Evolutionary conservation across 2,329 filamentous ascomycete species (phyloP), one percentile per base, ranked within the genome.

Genomic region (Hymenoscyphus fructigenus): DNA sequence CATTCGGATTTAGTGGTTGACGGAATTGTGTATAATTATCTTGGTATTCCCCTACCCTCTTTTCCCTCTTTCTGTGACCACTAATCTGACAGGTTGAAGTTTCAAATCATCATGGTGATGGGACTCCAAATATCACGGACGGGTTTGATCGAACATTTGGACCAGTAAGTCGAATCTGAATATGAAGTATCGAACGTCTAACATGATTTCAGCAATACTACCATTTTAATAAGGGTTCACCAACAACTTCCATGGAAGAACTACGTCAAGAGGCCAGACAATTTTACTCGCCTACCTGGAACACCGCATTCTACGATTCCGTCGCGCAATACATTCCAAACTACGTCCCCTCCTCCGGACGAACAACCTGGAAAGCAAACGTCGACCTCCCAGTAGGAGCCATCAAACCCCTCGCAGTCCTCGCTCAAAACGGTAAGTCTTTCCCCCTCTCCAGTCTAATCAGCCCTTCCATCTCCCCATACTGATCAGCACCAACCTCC

Each of bases 141-240:
- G 87, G 87, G 0, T 88, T 88, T 67, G 86, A 89, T 69, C 80
- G 86, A 2, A 89, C 87, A 0, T 88, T 88, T 70, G 87, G 87
- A 1, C 87, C 86, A 5, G 68, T 71, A 62, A 70, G 69, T 55
- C 23, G 15, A 20, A 26, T n/a, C 17, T 5, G 28, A 2, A 7
- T 44, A 50, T n/a, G 9, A 20, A 20, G n/a, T 50, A 20, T 1
- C 2, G n/a, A 10, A 23, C 3, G 9, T 55, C 64, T 12, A 62
- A 47, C 14, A 32, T 47, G 2, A 26, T 17, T 26, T n/a, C 14
- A 77, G 67, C 82, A 85, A 73, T 88, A 83, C 70, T 89, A 83
- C 70, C 80, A 88, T 71, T 89, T 89, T 78, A 89, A 88, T 74
- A 81, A 81, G 60, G 84, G 84, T 12, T 76, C 79, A 1, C 75